These are phyloP conservation scores for Neurospora pannonica DNA, from an alignment of 495 filamentous ascomycete species.

Conservation along the genomic window DNA sequence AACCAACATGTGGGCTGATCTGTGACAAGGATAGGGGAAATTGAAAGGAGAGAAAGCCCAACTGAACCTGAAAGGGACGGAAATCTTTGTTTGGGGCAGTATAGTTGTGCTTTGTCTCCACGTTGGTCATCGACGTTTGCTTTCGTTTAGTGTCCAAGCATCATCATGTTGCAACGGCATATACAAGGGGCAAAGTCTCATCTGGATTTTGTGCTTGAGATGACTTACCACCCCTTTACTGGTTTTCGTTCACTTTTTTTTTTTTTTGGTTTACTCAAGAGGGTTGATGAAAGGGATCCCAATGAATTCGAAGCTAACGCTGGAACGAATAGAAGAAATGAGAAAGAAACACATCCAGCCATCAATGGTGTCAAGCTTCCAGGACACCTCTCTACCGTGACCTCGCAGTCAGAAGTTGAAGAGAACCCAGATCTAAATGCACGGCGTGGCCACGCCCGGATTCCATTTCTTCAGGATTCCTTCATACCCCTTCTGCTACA, in stretches of 20 bases:
- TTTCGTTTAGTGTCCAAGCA: background rate
- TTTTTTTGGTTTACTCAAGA: no score
- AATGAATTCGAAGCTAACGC: background rate
- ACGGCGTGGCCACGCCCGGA: background rate
- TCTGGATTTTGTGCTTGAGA: no score
- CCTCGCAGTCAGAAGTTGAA: background rate
- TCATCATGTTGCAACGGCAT: no score
- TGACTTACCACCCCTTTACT: no score
- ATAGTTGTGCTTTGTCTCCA: background rate
- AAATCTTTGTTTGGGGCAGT: background rate
- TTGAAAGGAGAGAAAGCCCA: background rate
- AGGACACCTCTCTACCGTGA: background rate
- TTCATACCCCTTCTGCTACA: background rate
- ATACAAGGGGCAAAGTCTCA: no score
- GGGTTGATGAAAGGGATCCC: background rate
- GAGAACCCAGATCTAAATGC: background rate
- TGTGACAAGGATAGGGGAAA: background rate
- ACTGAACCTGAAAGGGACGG: background rate
- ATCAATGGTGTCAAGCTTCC: background rate
- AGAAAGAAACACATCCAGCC: background rate
- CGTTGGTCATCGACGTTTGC: background rate
- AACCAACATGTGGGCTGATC: background rate
- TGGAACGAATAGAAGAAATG: background rate
- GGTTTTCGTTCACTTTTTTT: no score
- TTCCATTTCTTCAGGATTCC: background rate